These are phyloP conservation scores for Salix viminalis DNA, from an alignment of 345 rosid species.

Conservation along the genomic window DNA sequence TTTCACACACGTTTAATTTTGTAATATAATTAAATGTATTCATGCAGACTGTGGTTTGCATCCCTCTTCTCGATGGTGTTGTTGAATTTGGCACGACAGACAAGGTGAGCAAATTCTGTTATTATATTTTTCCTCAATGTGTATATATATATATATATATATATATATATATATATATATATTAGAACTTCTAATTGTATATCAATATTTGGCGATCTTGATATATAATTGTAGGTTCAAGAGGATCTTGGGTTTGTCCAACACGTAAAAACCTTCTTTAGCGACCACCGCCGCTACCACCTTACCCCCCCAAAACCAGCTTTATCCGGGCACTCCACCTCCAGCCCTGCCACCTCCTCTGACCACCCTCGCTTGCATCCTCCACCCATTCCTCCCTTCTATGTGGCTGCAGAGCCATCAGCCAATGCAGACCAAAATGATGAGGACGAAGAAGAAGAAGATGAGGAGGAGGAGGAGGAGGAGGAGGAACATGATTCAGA, in stretches of 20 bases:
- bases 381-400: constrained; percentile 28
- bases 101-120: constrained; percentile 38
- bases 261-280: constrained; percentile 59
- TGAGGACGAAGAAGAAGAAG: constrained; percentile 41
- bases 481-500: constrained; percentile 32
- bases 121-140: background rate
- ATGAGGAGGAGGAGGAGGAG: constrained; percentile 38
- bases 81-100: constrained; percentile 79
- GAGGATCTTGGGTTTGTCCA: constrained; percentile 55
- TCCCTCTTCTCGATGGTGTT: constrained; percentile 84
- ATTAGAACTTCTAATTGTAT: background rate
- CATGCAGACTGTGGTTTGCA: constrained; percentile 82
- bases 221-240: constrained; percentile 36
- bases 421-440: constrained; percentile 20
- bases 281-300: constrained; percentile 33
- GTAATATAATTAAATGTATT: background rate
- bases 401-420: constrained; percentile 27
- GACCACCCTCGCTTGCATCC: constrained; percentile 41
- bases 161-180: background rate
- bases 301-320: constrained; percentile 61
- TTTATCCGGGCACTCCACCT: constrained; percentile 73
- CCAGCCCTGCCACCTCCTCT: constrained; percentile 57
- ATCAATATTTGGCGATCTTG: background rate
- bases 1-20: background rate
- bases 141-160: background rate